Conservation (phyloP, 1,139 yeast species). For the Fermentozyma sake region DNA sequence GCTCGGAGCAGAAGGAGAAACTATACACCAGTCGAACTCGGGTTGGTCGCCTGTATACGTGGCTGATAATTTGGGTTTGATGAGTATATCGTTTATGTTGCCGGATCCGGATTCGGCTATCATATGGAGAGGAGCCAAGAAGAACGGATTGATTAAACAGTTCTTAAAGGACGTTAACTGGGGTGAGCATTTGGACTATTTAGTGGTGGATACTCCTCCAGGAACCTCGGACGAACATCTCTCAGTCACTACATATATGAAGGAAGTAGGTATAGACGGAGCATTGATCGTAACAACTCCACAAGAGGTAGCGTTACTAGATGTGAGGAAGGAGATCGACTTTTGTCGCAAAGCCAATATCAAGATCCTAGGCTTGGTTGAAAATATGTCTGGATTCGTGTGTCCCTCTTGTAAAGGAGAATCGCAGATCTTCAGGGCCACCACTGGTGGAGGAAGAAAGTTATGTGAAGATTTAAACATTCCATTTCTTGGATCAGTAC, state of each 20-base stretch:
- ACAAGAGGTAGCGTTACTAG: constrained; percentile 92
- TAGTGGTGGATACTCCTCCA: constrained; percentile 95
- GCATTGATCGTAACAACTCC: constrained; percentile 96
- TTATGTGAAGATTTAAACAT: constrained; percentile 75
- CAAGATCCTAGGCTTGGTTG: constrained; percentile 82
- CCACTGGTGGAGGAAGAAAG: constrained; percentile 93
- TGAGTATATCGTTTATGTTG: constrained; percentile 93
- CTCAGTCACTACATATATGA: constrained; percentile 80
- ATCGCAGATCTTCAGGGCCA: constrained; percentile 85
- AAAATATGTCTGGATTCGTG: constrained; percentile 97
- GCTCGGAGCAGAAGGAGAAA: constrained; percentile 88
- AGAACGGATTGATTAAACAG: constrained; percentile 88
- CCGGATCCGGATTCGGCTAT: constrained; percentile 93
- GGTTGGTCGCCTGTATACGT: constrained; percentile 98
- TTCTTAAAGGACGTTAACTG: constrained; percentile 93
- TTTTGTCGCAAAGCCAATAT: constrained; percentile 91
- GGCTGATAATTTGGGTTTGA: constrained; percentile 88
- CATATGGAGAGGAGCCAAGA: constrained; percentile 96
- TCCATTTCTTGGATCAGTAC: constrained; percentile 85
- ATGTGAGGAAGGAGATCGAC: constrained; percentile 93
- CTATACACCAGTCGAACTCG: constrained; percentile 80
- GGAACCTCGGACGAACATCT: constrained; percentile 98
- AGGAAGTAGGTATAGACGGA: constrained; percentile 91
- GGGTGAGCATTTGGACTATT: constrained; percentile 81
- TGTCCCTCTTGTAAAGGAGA: constrained; percentile 93